phyloP scores from a whole-genome alignment of 352 stramenopile species.

The Globisporangium iwayamae region DNA sequence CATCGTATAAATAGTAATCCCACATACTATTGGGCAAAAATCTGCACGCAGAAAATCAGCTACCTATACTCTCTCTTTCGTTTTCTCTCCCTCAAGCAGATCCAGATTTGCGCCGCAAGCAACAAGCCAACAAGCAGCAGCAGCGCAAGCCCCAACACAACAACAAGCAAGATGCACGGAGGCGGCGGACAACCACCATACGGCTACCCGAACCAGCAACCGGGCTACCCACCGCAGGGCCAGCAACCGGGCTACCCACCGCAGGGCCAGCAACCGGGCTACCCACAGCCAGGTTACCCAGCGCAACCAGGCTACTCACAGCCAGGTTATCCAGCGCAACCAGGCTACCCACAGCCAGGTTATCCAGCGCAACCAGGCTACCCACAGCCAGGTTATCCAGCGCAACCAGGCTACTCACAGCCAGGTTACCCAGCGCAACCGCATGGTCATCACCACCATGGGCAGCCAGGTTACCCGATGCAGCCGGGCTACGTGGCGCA shows the following conservation, averaged over 20 bases:
- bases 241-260: constrained; percentile 12
- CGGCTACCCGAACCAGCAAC: constrained; percentile 3
- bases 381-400: not conserved
- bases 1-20: too few relatives aligned
- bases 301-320: not conserved
- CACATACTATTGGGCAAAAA: too few relatives aligned
- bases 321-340: not conserved
- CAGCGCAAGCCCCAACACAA: not conserved
- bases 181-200: constrained; percentile 7
- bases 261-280: too few relatives aligned
- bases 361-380: not conserved
- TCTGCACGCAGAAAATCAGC: not conserved
- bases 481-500: constrained; percentile 61
- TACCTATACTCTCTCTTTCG: not conserved
- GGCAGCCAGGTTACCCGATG: constrained; percentile 35
- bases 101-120: constrained; percentile 5
- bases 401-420: not conserved
- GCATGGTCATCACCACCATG: constrained; percentile 15
- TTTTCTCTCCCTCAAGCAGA: not conserved
- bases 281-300: not conserved
- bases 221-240: constrained; percentile 5
- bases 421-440: too few relatives aligned
- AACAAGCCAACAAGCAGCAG: not conserved
- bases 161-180: constrained; percentile 10
- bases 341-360: not conserved